phyloP scores from a whole-genome alignment of 1,284 basidiomycete genomes.

The Ceratorhiza oryzae-sativae region DNA sequence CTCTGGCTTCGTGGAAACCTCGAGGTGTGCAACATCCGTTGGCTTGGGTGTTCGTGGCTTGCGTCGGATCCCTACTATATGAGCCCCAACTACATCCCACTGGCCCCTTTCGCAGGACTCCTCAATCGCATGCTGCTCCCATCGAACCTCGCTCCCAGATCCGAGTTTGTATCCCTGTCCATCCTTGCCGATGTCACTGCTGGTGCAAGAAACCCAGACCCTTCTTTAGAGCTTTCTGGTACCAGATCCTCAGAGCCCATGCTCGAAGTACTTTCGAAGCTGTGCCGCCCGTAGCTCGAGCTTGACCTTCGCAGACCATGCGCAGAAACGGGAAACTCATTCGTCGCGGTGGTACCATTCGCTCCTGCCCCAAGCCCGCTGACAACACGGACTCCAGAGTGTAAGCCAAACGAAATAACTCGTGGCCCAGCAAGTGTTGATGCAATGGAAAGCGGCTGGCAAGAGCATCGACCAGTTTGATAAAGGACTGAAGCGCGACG shows the following conservation, averaged over 20 bases:
- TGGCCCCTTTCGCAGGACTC: conserved; percentile 71
- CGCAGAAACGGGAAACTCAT: conserved; percentile 74
- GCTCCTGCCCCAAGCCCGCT: conserved; percentile 14
- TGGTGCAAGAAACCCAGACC: conserved; percentile 22
- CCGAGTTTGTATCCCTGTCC: conserved; percentile 25
- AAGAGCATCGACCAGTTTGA: conserved; percentile 31
- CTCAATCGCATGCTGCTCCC: conserved; percentile 61
- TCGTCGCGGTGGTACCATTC: conserved; percentile 43
- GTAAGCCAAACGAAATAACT: conserved; percentile 30
- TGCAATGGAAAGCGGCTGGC: conserved; percentile 33
- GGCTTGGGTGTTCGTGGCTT: conserved; percentile 44
- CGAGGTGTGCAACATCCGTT: conserved; percentile 3
- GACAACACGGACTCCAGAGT: conserved; percentile 32
- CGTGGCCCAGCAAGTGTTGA: conserved; percentile 33
- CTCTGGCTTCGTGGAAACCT: conserved; percentile 37
- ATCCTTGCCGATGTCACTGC: conserved; percentile 15
- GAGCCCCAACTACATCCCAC: conserved; percentile 66
- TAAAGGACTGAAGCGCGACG: conserved; percentile 30
- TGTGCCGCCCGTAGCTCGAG: conserved; percentile 66
- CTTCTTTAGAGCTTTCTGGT: conserved; percentile 9
- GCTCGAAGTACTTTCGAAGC: conserved; percentile 39
- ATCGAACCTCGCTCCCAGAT: conserved; percentile 35
- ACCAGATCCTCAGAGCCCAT: not conserved
- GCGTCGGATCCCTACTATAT: conserved; percentile 64
- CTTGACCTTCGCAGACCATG: conserved; percentile 74